These are phyloP conservation scores for Scutellaria baicalensis DNA, from an alignment of 257 asterid species.

Conservation along the genomic window DNA sequence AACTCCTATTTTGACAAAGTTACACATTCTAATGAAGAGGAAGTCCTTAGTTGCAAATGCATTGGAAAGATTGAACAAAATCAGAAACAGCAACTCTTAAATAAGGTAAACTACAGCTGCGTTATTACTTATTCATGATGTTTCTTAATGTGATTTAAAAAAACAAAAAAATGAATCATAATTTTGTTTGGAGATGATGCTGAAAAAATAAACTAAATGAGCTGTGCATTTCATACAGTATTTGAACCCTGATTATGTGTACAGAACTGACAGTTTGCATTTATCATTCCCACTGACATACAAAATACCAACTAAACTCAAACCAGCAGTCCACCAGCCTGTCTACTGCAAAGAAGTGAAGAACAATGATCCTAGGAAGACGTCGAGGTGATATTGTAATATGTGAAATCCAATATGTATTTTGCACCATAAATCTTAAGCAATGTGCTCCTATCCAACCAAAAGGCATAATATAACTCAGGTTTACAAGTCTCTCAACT, in stretches of 20 bases:
- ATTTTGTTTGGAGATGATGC: not conserved
- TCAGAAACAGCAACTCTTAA: not conserved
- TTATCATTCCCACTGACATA: not conserved
- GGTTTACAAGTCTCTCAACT: not conserved
- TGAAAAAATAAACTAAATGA: not conserved
- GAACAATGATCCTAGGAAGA: not conserved
- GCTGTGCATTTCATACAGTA: not conserved
- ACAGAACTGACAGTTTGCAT: not conserved
- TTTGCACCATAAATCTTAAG: not conserved
- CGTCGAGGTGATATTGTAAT: not conserved
- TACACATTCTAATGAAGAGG: not conserved
- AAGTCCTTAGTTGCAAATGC: not conserved
- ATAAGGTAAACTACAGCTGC: not conserved
- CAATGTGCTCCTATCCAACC: not conserved
- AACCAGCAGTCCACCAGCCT: not conserved
- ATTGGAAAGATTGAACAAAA: not conserved
- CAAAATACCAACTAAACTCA: not conserved
- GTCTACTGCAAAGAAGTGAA: not conserved
- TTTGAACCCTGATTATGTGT: not conserved
- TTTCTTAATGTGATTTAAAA: not conserved
- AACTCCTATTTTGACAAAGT: not conserved
- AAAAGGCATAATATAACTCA: not conserved
- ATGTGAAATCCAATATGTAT: not conserved
- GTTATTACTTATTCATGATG: not conserved
- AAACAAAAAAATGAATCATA: not conserved